phyloP scores from a whole-genome alignment of 352 stramenopile species.

The Pythium oligandrum region DNA sequence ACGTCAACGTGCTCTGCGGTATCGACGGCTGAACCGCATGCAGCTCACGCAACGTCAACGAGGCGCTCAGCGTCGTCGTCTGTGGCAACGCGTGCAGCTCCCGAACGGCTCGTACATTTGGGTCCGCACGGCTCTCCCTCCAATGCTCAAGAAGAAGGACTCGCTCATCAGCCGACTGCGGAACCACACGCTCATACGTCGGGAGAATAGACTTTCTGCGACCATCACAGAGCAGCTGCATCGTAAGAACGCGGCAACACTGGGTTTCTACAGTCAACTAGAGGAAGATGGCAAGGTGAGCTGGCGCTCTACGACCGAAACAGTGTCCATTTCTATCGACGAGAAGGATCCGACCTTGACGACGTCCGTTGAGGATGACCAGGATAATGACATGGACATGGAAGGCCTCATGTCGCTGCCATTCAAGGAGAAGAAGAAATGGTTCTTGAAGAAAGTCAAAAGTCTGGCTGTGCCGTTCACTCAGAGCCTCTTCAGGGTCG shows the following conservation, averaged over 20 bases:
- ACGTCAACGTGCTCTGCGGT: slow-evolving; percentile 32
- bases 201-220: slow-evolving; percentile 9
- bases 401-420: slow-evolving; percentile 37
- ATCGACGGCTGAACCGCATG: slow-evolving; percentile 35
- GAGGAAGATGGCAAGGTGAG: slow-evolving; percentile 19
- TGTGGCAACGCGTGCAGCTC: slow-evolving; percentile 36
- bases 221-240: slow-evolving; percentile 33
- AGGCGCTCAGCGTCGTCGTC: slow-evolving; percentile 24
- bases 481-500: slow-evolving; percentile 53
- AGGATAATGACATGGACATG: slow-evolving; percentile 19
- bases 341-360: slow-evolving; percentile 4
- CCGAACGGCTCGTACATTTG: slow-evolving; percentile 32
- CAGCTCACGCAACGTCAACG: slow-evolving; percentile 37
- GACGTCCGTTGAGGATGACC: slow-evolving; percentile 4
- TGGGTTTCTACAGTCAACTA: slow-evolving; percentile 30
- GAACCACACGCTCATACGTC: slow-evolving; percentile 20
- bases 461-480: slow-evolving; percentile 52
- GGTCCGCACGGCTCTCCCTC: slow-evolving; percentile 24
- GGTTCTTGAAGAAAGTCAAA: slow-evolving; percentile 68
- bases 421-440: slow-evolving; percentile 37
- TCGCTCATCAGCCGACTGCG: slow-evolving; percentile 22
- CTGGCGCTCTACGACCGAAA: slow-evolving; percentile 22
- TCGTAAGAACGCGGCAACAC: slow-evolving; percentile 34
- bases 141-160: slow-evolving; percentile 16
- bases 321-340: slow-evolving; percentile 15